These are phyloP conservation scores for Coemansia sp. DNA, from an alignment of 192 early-diverging fungal species.

Conservation along the genomic window DNA sequence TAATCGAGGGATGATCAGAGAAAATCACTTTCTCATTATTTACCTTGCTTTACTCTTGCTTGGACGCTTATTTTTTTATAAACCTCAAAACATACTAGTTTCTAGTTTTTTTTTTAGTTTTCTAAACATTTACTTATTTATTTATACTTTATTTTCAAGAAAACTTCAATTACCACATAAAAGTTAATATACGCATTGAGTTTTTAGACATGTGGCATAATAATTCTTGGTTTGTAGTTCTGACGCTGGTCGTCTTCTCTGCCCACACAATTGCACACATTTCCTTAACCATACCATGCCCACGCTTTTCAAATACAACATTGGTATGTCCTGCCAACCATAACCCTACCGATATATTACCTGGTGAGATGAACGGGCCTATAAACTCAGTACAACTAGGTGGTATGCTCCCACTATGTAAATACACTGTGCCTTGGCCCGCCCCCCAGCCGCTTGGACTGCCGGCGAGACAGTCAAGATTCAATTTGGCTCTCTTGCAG, in stretches of 20 bases:
- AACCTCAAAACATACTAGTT: too few species aligned
- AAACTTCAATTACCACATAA: too few species aligned
- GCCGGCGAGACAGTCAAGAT: slow-evolving; percentile 37
- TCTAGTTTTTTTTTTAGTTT: too few species aligned
- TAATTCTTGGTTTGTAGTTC: neutral
- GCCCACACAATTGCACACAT: slow-evolving; percentile 11
- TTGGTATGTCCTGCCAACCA: slow-evolving; percentile 44
- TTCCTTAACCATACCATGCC: slow-evolving; percentile 28
- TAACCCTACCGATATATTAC: slow-evolving; percentile 31
- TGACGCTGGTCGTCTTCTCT: neutral
- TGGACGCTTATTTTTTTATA: too few species aligned
- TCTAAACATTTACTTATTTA: too few species aligned
- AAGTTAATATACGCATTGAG: too few species aligned
- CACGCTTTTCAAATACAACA: slow-evolving; percentile 25
- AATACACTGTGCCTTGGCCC: slow-evolving; percentile 29
- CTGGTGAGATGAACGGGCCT: slow-evolving; percentile 33
- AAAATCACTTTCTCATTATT: too few species aligned
- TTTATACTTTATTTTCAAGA: too few species aligned
- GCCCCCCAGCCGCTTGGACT: slow-evolving; percentile 27
- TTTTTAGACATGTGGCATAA: neutral
- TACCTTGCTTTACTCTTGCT: too few species aligned
- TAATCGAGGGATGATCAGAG: too few species aligned
- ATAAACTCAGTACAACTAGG: slow-evolving; percentile 18
- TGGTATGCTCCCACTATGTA: slow-evolving; percentile 35
- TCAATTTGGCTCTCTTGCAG: slow-evolving; percentile 19